Evolutionary conservation across 176 grass and related monocot genomes (phyloP).

Genomic region (sorghum (Sorghum bicolor)): Sorghum_bicolor_NCBIv3 NC_012870.2:5972501-5973000

Average conservation of each 20-base stretch:
- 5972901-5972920: not conserved
- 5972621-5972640: conserved; percentile 33
- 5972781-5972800: not conserved
- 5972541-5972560: conserved; percentile 4
- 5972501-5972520: not conserved
- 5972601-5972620: conserved; percentile 19
- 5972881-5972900: not conserved
- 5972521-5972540: conserved; percentile 8
- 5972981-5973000: not conserved
- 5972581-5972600: not conserved
- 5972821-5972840: conserved; percentile 40
- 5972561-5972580: conserved; percentile 19
- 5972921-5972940: no score
- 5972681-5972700: conserved; percentile 49
- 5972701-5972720: conserved; percentile 46
- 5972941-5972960: not conserved
- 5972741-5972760: conserved; percentile 53
- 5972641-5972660: conserved; percentile 50
- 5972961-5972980: not conserved
- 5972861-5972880: no score
- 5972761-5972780: not conserved
- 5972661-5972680: conserved; percentile 67
- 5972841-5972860: not conserved
- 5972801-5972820: not conserved
- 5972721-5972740: conserved; percentile 35